A percentile compares a stretch with the other conserved stretches of the same genome.
Conservation (phyloP, 2,329 filamentous ascomycete species). For the Ilyonectria robusta region DNA sequence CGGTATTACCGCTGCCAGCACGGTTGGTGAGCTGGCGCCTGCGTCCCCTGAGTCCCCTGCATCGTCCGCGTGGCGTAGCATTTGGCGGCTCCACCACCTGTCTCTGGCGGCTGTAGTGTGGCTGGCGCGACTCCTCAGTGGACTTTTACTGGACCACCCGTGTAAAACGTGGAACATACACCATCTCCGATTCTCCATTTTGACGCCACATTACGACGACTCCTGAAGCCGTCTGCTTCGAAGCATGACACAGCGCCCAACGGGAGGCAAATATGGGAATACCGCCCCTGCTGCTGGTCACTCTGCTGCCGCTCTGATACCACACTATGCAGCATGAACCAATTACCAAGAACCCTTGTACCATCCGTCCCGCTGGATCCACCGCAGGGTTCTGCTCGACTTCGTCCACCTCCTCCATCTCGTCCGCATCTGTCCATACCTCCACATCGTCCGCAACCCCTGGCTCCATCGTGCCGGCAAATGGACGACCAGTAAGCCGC, state of each 20-base stretch:
- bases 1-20: background rate
- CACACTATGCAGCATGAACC: slow-evolving; percentile 6
- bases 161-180: background rate
- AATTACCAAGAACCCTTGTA: slow-evolving; percentile 15
- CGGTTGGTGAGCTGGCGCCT: background rate
- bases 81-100: slow-evolving; percentile 2
- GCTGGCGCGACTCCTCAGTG: background rate
- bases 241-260: background rate
- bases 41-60: slow-evolving; percentile 1
- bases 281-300: background rate
- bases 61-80: background rate
- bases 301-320: background rate
- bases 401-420: background rate
- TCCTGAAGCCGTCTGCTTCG: background rate
- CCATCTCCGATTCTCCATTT: background rate
- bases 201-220: slow-evolving; percentile 9
- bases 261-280: background rate
- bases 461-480: slow-evolving; percentile 1
- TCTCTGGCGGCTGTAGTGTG: background rate
- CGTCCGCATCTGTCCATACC: background rate
- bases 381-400: slow-evolving; percentile 13
- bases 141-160: background rate
- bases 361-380: slow-evolving; percentile 3
- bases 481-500: background rate
- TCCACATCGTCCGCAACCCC: background rate